Evolutionary conservation across 148 eudicot species (phyloP), one percentile per base, ranked within the genome.

Genomic region (Hydrangea macrophylla): DNA sequence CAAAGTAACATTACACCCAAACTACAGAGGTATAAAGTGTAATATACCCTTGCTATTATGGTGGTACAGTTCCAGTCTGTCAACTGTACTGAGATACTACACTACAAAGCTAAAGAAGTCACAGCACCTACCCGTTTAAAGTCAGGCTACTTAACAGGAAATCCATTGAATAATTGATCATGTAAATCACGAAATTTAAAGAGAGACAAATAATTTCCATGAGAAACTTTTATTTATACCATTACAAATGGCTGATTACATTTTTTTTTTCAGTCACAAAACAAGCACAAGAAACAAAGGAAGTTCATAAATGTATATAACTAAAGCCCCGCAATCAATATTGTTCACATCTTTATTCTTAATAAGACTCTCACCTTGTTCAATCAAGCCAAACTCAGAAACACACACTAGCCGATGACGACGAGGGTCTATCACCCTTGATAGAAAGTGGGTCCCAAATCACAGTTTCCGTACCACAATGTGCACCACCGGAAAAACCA

Each of bases 351-450:
- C 15, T 17, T 54, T 65, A 65, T 67, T 67, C 20, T 55, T 35
- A 55, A 18, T 15, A 5, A 26, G 33, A 54, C 45, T 32, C 20
- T 51, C 48, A 66, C 44, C 22, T 66, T 65, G 45, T 22, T 51
- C 11, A 32, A 10, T n/a, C 12, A 13, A 10, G 30, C 12, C 31
- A 27, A 5, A 33, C 73, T 76, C 65, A 84, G 76, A 72, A 81
- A 62, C 90, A 86, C n/a, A 83, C 64, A 50, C 65, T 70, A 42
- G 79, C 70, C 26, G 76, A 60, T 70, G 85, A 58, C 57, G 84
- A 67, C 24, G 68, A 25, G 0, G 70, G 37, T 25, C 75, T 72
- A 25, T 35, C 58, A 57, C 31, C 37, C 74, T 78, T 78, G 48
- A 51, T 28, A 0, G 75, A 59, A 44, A 69, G 73, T 22, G 79